Evolutionary conservation across 2,329 filamentous ascomycete genomes (phyloP).

Genomic region (Fusarium sp.): DNA sequence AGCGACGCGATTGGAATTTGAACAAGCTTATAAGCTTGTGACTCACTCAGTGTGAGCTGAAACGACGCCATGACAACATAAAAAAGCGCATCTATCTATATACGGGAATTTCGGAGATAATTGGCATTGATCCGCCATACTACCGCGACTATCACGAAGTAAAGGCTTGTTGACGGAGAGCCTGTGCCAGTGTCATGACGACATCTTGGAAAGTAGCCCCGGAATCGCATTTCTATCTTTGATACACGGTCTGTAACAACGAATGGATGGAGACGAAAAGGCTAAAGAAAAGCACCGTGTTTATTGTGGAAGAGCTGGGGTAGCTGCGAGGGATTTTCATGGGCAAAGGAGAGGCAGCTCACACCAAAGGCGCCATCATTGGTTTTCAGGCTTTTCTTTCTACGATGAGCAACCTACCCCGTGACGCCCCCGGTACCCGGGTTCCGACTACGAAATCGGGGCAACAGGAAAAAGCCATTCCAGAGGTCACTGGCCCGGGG

Average conservation of each 20-base stretch:
- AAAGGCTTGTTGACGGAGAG: background rate
- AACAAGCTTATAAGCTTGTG: slow-evolving; percentile 30
- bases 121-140: slow-evolving; percentile 11
- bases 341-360: slow-evolving; percentile 7
- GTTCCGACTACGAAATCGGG: slow-evolving; percentile 14
- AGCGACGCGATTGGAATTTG: slow-evolving; percentile 26
- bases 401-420: slow-evolving; percentile 19
- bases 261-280: slow-evolving; percentile 21
- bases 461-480: slow-evolving; percentile 22
- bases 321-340: slow-evolving; percentile 4
- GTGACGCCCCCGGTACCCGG: slow-evolving; percentile 24
- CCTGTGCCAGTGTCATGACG: background rate
- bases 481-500: slow-evolving; percentile 23
- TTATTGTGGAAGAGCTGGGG: slow-evolving; percentile 15
- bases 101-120: slow-evolving; percentile 21
- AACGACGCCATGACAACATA: slow-evolving; percentile 29
- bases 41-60: slow-evolving; percentile 27
- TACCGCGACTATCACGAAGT: slow-evolving; percentile 4
- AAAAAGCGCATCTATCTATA: slow-evolving; percentile 31
- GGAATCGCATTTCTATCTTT: slow-evolving; percentile 16
- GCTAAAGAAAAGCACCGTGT: slow-evolving; percentile 38
- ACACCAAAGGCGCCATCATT: slow-evolving; percentile 17
- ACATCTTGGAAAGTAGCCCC: slow-evolving; percentile 27
- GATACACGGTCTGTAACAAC: slow-evolving; percentile 24
- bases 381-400: slow-evolving; percentile 11